phyloP scores from a whole-genome alignment of 441 rosid species.

The Pelargonium cotyledonis region DNA sequence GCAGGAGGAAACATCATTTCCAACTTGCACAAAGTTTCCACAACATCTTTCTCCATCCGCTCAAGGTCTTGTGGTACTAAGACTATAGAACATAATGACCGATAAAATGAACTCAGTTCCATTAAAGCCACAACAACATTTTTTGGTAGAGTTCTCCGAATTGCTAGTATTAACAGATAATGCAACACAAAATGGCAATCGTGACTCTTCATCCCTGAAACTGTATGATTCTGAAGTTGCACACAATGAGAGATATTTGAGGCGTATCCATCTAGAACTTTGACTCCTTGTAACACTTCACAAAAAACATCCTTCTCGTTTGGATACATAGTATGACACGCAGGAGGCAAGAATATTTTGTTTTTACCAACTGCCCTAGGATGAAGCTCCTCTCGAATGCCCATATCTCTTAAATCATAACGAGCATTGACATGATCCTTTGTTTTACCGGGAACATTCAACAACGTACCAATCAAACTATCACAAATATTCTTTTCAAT shows the following conservation, averaged over 20 bases:
- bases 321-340: neutral
- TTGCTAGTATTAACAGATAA: neutral
- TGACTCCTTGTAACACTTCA: neutral
- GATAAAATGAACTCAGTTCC: constrained; percentile 7
- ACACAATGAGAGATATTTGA: constrained; percentile 10
- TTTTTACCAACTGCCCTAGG: neutral
- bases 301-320: constrained; percentile 1
- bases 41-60: neutral
- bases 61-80: neutral
- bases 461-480: constrained; percentile 6
- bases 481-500: constrained; percentile 17
- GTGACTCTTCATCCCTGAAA: neutral
- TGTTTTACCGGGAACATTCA: neutral
- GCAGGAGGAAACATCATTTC: constrained; percentile 4
- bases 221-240: neutral
- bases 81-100: constrained; percentile 4
- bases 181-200: constrained; percentile 14
- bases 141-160: neutral
- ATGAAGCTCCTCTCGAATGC: constrained; percentile 7
- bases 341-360: neutral
- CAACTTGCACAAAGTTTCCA: neutral
- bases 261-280: constrained; percentile 9
- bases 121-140: neutral
- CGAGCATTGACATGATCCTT: constrained; percentile 7
- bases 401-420: constrained; percentile 4